Conservation (phyloP, 257 asterid genomes). For the Mentha longifolia region DNA sequence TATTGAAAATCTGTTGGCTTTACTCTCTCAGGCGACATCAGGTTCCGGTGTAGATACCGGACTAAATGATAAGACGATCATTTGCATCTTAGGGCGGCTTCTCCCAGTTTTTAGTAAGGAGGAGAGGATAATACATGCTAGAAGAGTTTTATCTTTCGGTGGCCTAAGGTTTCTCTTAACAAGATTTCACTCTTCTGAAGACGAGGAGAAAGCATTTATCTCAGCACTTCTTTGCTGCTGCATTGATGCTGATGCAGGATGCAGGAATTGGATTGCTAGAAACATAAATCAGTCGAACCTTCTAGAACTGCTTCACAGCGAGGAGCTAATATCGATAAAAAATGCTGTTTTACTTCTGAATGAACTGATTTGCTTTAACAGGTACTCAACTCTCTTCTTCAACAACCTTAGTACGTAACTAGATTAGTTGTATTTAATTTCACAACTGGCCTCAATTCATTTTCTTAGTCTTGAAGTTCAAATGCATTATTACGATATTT, state of each 20-base stretch:
- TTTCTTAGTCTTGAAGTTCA: background rate
- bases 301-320: slow-evolving; percentile 50
- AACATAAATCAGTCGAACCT: slow-evolving; percentile 48
- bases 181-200: slow-evolving; percentile 46
- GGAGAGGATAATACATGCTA: slow-evolving; percentile 46
- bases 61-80: slow-evolving; percentile 40
- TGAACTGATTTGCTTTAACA: slow-evolving; percentile 72
- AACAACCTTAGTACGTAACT: background rate
- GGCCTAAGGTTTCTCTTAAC: slow-evolving; percentile 61
- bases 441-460: background rate
- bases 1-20: slow-evolving; percentile 43
- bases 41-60: slow-evolving; percentile 22
- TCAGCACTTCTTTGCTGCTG: slow-evolving; percentile 50
- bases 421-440: background rate
- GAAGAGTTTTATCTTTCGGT: slow-evolving; percentile 57
- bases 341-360: slow-evolving; percentile 47
- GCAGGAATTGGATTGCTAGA: slow-evolving; percentile 51
- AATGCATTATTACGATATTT: background rate
- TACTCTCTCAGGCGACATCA: slow-evolving; percentile 41
- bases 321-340: slow-evolving; percentile 42
- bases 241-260: slow-evolving; percentile 56
- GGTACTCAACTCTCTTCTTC: slow-evolving; percentile 43
- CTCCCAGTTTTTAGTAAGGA: slow-evolving; percentile 49
- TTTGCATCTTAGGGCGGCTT: slow-evolving; percentile 55
- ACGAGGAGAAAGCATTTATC: slow-evolving; percentile 51